Base-by-base conservation (phyloP, 768 basidiomycete species). In the Ramaria sp. region DNA sequence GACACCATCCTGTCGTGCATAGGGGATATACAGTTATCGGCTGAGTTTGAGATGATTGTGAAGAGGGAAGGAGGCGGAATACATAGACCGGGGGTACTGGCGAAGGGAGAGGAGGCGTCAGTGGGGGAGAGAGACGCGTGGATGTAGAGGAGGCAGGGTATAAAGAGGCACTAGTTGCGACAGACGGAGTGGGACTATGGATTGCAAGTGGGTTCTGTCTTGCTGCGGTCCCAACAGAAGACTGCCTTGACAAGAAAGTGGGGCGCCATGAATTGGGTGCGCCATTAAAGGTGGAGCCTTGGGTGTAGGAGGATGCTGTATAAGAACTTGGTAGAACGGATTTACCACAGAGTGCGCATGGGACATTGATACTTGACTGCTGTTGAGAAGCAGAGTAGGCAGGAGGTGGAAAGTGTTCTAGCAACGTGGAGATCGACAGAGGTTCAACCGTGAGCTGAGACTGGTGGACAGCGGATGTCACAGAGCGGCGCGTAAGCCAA, bases 381-480 rank as follows among this genome's bases (percentile, higher is more conserved):
- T 32, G 48, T 24, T 25, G 45, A 43, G 42, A 18, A 43, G 42
- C 18, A 43, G 59, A 79, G 70, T 63, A 78, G 64, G 58, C 65
- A 37, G 64, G 65, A 71, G 65, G 67, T 71, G 12, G 70, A 65
- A 41, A 65, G 62, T 0, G 73, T 63, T 77, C 72, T 20, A 90
- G 65, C 13, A 93, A 71, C 0, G 75, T 70, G 3, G 70, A 64
- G 18, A 82, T 77, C 0, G 86, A 71, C 57, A 93, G 76, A 3
- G 95, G 94, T 64, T 98, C 95, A 50, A 99, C 83, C 13, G 78
- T 80, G 27, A 99, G 77, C 63, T 93, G 87, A 0, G 91, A 91
- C 8, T 76, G 78, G 59, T 97, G 81, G 56, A 99, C 88, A 5
- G 95, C 95, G 24, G 81, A 70, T 3, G 83, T 75, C 22, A 98